Evolutionary conservation across 768 basidiomycete species (phyloP).

Genomic region (Phylloporus scabripes): DNA sequence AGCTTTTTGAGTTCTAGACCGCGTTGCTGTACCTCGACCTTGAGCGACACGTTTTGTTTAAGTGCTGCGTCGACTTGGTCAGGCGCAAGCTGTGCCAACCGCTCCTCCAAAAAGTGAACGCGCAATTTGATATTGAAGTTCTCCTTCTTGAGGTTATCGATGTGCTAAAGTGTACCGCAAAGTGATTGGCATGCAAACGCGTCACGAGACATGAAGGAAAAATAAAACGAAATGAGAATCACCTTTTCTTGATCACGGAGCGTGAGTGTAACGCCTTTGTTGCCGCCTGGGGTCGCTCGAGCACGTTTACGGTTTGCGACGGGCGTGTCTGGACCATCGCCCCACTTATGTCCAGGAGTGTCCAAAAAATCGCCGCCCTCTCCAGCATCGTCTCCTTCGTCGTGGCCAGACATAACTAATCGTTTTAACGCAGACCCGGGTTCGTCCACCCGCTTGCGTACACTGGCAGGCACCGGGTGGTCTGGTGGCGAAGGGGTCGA

Average conservation of each 20-base stretch:
- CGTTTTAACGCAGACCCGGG: constrained; percentile 37
- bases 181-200: not conserved
- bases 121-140: constrained; percentile 96
- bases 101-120: constrained; percentile 92
- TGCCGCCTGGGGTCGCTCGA: constrained; percentile 23
- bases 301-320: constrained; percentile 42
- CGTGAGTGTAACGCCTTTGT: constrained; percentile 53
- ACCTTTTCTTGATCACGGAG: constrained; percentile 97
- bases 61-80: constrained; percentile 90
- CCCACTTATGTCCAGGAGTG: constrained; percentile 51
- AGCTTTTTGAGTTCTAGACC: constrained; percentile 89
- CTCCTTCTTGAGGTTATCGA: constrained; percentile 93
- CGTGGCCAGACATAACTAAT: constrained; percentile 27
- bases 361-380: constrained; percentile 44
- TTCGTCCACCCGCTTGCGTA: constrained; percentile 38
- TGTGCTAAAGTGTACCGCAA: constrained; percentile 55
- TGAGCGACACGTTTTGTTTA: constrained; percentile 90
- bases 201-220: not conserved
- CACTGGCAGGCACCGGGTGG: constrained; percentile 21
- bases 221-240: not conserved
- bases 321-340: constrained; percentile 50
- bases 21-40: constrained; percentile 86
- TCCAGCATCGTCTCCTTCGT: constrained; percentile 35
- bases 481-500: constrained; percentile 48
- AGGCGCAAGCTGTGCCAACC: constrained; percentile 81